These are phyloP conservation scores for Tylopilus balloui DNA, from an alignment of 768 basidiomycete species.

Conservation along the genomic window DNA sequence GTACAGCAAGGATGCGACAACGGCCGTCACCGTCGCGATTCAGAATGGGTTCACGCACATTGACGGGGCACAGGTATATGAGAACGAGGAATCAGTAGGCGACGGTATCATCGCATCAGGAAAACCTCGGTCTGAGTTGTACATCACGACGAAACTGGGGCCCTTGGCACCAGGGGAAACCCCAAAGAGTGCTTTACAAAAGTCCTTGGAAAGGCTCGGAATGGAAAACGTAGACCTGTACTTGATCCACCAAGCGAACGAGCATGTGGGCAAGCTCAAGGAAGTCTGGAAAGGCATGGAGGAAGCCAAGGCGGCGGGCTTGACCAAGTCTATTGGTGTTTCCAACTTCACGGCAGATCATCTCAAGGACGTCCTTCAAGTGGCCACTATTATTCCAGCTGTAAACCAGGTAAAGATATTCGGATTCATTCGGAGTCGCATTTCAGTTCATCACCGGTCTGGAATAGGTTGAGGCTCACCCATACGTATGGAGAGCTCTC, in stretches of 20 bases:
- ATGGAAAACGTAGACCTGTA: conserved; percentile 60
- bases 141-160: conserved; percentile 56
- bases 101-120: conserved; percentile 47
- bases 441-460: neutral
- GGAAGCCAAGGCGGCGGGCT: conserved; percentile 42
- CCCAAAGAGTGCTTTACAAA: conserved; percentile 45
- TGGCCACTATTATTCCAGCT: conserved; percentile 43
- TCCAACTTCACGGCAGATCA: conserved; percentile 48
- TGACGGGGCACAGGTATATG: conserved; percentile 59
- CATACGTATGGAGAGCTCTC: conserved; percentile 45
- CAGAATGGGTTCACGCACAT: conserved; percentile 56
- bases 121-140: conserved; percentile 51
- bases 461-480: conserved; percentile 49
- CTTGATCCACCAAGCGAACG: conserved; percentile 49
- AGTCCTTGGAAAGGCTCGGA: conserved; percentile 51
- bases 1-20: conserved; percentile 39
- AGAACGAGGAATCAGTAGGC: conserved; percentile 52
- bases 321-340: conserved; percentile 45
- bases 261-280: conserved; percentile 40
- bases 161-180: conserved; percentile 35
- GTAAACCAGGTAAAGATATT: conserved; percentile 46
- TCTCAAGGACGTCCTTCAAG: conserved; percentile 41
- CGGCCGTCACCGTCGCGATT: conserved; percentile 43
- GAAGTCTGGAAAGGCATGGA: conserved; percentile 62
- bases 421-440: neutral